A percentile compares a stretch with the other conserved stretches of the same genome.
phyloP scores from a whole-genome alignment of 805 yeast species.

The Schwanniomyces vanrijiae region DNA sequence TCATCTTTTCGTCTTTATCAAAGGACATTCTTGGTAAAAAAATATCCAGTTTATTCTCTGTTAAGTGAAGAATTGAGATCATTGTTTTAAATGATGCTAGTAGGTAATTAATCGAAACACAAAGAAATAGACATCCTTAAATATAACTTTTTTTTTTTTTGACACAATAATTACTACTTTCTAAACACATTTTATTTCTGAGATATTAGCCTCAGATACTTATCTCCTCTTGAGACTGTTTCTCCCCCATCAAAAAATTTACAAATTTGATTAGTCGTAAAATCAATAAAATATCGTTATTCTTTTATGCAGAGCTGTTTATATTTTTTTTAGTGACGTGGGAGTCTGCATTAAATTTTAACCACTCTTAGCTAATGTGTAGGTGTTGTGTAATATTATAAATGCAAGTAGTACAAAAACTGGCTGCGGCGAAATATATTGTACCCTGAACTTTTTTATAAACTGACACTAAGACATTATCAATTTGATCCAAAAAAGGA shows the following conservation, averaged over 20 bases:
- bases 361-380: too few relatives aligned
- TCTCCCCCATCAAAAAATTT: neutral
- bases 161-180: neutral
- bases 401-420: too few relatives aligned
- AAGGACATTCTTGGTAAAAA: neutral
- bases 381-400: too few relatives aligned
- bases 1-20: slow-evolving; percentile 1
- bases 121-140: neutral
- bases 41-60: neutral
- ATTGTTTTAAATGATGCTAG: neutral
- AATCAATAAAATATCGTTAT: neutral
- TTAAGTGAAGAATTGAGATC: neutral
- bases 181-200: neutral
- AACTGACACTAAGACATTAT: too few relatives aligned
- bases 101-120: neutral
- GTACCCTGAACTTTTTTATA: too few relatives aligned
- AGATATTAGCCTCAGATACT: neutral
- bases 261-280: neutral
- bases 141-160: neutral
- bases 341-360: neutral
- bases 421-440: too few relatives aligned
- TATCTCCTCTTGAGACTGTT: neutral
- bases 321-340: neutral
- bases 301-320: neutral
- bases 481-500: too few relatives aligned